A percentile compares a stretch with the other conserved stretches of the same genome.
Evolutionary conservation across 139 green algal species (phyloP).

Genomic region (Chlamydomonas asymmetrica): DNA sequence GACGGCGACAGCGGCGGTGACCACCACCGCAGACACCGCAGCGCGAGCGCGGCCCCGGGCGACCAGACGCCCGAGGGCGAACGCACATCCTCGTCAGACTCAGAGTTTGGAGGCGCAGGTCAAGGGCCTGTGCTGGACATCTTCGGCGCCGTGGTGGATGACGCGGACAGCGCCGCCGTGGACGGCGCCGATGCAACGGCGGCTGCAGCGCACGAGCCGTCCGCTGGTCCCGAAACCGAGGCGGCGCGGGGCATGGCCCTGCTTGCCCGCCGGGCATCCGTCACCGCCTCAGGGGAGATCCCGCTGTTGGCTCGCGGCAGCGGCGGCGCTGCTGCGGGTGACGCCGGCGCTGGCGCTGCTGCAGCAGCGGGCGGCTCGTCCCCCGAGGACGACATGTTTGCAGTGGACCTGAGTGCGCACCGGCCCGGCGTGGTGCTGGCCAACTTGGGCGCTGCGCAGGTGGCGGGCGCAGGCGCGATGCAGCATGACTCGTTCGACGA

Average conservation of each 20-base stretch:
- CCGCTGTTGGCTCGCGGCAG: too few species aligned
- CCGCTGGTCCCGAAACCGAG: neutral
- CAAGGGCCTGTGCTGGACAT: conserved; percentile 43
- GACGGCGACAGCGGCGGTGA: conserved; percentile 6
- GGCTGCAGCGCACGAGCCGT: conserved; percentile 4
- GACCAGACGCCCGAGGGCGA: conserved; percentile 40
- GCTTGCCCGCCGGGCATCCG: neutral
- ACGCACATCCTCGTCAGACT: conserved; percentile 19
- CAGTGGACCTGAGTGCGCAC: conserved; percentile 24
- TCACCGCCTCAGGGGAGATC: too few species aligned
- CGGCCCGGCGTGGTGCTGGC: conserved; percentile 1
- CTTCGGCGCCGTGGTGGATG: conserved; percentile 19
- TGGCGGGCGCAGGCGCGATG: conserved; percentile 14
- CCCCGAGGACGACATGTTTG: conserved; percentile 75
- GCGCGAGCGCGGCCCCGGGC: too few species aligned
- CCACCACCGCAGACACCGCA: too few species aligned
- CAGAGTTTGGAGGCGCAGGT: conserved; percentile 31
- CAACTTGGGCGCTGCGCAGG: neutral
- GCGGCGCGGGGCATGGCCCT: too few species aligned
- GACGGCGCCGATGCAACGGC: neutral
- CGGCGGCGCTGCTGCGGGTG: conserved; percentile 12
- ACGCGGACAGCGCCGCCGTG: conserved; percentile 23
- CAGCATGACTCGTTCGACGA: conserved; percentile 93
- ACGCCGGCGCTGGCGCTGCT: neutral
- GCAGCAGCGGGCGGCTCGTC: neutral